Evolutionary conservation across 495 filamentous ascomycete genomes (phyloP).

Genomic region (Choiromyces venosus): DNA sequence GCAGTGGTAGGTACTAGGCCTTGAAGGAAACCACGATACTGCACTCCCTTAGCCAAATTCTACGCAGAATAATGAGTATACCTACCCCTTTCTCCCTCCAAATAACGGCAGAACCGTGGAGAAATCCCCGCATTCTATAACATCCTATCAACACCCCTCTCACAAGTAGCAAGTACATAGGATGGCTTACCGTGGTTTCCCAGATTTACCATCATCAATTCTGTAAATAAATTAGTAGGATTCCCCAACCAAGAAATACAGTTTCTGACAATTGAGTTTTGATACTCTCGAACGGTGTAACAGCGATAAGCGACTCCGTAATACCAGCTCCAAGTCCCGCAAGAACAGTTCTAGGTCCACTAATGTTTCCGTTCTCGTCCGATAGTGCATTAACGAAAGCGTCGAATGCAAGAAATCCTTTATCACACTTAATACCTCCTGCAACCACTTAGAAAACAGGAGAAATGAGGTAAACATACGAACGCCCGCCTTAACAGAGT

Average conservation of each 20-base stretch:
- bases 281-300: constrained; percentile 96
- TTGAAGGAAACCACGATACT: constrained; percentile 79
- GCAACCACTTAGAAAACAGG: neutral
- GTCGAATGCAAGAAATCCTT: constrained; percentile 95
- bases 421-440: neutral
- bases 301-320: constrained; percentile 86
- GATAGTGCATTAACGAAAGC: constrained; percentile 76
- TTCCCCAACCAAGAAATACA: neutral
- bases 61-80: neutral
- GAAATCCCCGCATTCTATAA: constrained; percentile 72
- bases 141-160: neutral
- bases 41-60: neutral
- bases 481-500: constrained; percentile 91
- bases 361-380: constrained; percentile 82
- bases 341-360: constrained; percentile 82
- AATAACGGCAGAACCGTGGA: constrained; percentile 84
- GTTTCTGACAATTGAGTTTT: constrained; percentile 75
- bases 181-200: constrained; percentile 46
- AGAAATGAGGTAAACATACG: constrained; percentile 52
- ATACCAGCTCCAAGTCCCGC: constrained; percentile 92
- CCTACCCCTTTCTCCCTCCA: constrained; percentile 67
- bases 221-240: constrained; percentile 44
- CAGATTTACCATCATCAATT: constrained; percentile 90
- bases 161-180: constrained; percentile 3
- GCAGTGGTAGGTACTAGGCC: constrained; percentile 93